Percentiles rank a stretch among this genome's conserved stretches.
Evolutionary conservation across 2,329 filamentous ascomycete species (phyloP).

Genomic region (Colletotrichum filicis): DNA sequence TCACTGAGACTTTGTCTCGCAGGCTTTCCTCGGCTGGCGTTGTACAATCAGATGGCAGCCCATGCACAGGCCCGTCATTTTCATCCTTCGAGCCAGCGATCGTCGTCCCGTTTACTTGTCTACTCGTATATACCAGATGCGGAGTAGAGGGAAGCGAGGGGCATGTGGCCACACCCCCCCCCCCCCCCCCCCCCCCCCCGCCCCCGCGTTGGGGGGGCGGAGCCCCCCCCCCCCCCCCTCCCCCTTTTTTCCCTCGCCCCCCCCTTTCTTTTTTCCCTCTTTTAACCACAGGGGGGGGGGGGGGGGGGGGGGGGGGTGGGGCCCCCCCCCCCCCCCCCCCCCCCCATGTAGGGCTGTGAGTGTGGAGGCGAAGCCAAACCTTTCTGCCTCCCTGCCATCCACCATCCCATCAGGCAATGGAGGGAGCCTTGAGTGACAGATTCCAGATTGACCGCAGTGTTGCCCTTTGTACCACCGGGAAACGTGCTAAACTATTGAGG

Average conservation of each 20-base stretch:
- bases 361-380: slow-evolving; percentile 22
- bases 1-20: not conserved
- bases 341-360: not conserved
- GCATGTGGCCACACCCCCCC: not conserved
- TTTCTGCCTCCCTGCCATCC: slow-evolving; percentile 9
- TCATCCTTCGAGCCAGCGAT: slow-evolving; percentile 13
- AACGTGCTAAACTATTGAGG: not conserved
- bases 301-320: no score
- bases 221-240: not conserved
- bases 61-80: slow-evolving; percentile 19
- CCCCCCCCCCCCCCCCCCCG: not conserved
- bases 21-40: not conserved
- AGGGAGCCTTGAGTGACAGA: not conserved
- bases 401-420: not conserved
- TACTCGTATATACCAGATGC: slow-evolving; percentile 14
- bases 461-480: not conserved
- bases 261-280: no score
- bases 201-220: no score
- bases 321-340: not conserved
- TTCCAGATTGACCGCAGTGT: no score
- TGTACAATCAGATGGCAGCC: not conserved
- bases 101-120: not conserved
- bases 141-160: not conserved
- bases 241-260: no score
- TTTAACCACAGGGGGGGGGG: no score